These are phyloP conservation scores for Talaromyces borbonicus DNA, from an alignment of 495 filamentous ascomycete species.

Conservation along the genomic window DNA sequence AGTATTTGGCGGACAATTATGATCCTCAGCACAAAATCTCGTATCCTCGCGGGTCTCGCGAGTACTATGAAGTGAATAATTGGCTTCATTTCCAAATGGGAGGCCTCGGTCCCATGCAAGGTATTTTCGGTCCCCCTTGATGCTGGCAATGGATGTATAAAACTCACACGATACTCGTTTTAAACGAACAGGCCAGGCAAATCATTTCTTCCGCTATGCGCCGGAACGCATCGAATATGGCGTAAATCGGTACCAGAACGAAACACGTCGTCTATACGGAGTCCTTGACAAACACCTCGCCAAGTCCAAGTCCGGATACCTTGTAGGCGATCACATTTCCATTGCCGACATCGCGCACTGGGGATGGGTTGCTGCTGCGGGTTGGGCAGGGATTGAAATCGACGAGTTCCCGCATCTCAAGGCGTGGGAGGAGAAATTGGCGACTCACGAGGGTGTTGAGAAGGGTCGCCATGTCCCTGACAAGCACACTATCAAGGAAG, in stretches of 20 bases:
- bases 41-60: constrained; percentile 62
- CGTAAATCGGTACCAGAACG: constrained; percentile 70
- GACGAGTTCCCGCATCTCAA: constrained; percentile 69
- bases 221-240: constrained; percentile 83
- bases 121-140: constrained; percentile 12
- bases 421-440: constrained; percentile 63
- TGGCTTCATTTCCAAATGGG: constrained; percentile 71
- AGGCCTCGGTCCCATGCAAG: constrained; percentile 88
- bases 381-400: constrained; percentile 66
- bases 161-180: neutral
- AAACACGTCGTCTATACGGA: constrained; percentile 70
- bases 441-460: constrained; percentile 56
- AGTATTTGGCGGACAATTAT: constrained; percentile 74
- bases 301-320: constrained; percentile 52
- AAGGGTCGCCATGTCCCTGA: constrained; percentile 72
- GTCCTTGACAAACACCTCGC: constrained; percentile 68
- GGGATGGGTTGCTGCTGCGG: constrained; percentile 58
- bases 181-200: constrained; percentile 46
- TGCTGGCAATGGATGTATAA: neutral
- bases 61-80: constrained; percentile 68
- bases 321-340: constrained; percentile 71
- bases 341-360: constrained; percentile 79
- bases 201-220: constrained; percentile 83
- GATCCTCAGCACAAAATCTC: constrained; percentile 78
- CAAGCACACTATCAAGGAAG: constrained; percentile 51